Evolutionary conservation across 306 rosid species (phyloP), one percentile per base, ranked within the genome.

Genomic region (Fragaria iinumae): DNA sequence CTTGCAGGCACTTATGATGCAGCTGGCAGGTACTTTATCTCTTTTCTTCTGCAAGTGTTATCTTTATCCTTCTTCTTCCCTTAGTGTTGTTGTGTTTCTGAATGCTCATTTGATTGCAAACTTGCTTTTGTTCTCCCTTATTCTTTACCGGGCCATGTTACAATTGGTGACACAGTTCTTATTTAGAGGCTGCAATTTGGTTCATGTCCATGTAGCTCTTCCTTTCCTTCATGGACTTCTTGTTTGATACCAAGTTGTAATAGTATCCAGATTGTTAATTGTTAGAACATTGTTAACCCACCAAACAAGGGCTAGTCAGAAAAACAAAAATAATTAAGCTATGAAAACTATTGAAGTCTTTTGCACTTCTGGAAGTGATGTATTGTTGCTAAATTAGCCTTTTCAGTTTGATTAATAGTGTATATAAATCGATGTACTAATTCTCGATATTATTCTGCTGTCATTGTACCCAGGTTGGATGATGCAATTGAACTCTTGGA

Each of bases 1-100:
- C 97, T 96, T 69, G 98, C 99, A 69, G 99, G 96, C 73, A 83
- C 98, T 2, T 96, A 91, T 73, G 99, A 96, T 82, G 99, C 98
- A n/a, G 56, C 80, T 65, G 99, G 99, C 75, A 96, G 98, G 99
- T 92, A 87, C 71, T 48, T 13, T 21, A n/a, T 53, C 44, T 60
- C 34, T 34, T 44, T 65, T 62, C 50, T 43, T n/a, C 16, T 32
- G 25, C 67, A 23, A 43, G 8, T 36, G 34, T 49, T 49, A 20
- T 66, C 6, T 18, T 25, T 64, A 7, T 7, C 72, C 65, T 67
- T 18, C 23, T 52, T 16, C 27, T 44, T 45, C 25, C 7, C 4
- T 43, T 18, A 47, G 44, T 23, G 12, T 7, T 7, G 12, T 11
- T 44, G 60, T 32, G 18, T 59, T 27, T 21, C 69, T 29, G 56